Percentiles rank a stretch among this genome's conserved stretches.
Conservation (phyloP, 2,329 filamentous ascomycete genomes). For the Eutypa lata region DNA sequence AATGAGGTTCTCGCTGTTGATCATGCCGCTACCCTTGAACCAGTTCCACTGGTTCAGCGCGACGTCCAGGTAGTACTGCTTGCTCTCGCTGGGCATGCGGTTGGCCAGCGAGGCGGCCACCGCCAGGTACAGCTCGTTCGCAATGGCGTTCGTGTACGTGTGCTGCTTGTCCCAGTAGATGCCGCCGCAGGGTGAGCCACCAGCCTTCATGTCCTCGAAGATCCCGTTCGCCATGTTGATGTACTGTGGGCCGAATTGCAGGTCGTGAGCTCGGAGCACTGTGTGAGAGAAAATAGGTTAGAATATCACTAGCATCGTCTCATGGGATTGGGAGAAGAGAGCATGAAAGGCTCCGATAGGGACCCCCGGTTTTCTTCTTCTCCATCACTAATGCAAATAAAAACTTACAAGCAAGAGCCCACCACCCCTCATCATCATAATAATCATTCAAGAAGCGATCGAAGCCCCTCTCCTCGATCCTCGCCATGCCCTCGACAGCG, state of each 20-base stretch:
- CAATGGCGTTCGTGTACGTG: slow-evolving; percentile 44
- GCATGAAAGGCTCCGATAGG: too few relatives aligned
- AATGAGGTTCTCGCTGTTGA: slow-evolving; percentile 41
- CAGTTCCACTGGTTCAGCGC: slow-evolving; percentile 44
- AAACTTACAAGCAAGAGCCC: slow-evolving; percentile 56
- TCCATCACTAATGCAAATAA: too few relatives aligned
- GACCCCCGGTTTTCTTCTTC: too few relatives aligned
- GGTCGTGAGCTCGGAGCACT: slow-evolving; percentile 35
- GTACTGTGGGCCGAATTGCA: slow-evolving; percentile 38
- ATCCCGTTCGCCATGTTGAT: slow-evolving; percentile 46
- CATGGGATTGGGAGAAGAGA: too few relatives aligned
- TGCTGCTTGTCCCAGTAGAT: slow-evolving; percentile 52
- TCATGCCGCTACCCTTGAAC: slow-evolving; percentile 43
- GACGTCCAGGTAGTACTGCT: slow-evolving; percentile 35
- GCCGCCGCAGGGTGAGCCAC: slow-evolving; percentile 45
- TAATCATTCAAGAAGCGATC: slow-evolving; percentile 48
- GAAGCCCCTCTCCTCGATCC: slow-evolving; percentile 25
- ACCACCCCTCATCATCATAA: slow-evolving; percentile 64
- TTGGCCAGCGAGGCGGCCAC: slow-evolving; percentile 47
- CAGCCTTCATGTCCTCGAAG: slow-evolving; percentile 50
- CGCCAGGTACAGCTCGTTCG: slow-evolving; percentile 50
- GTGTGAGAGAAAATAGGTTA: slow-evolving; percentile 45
- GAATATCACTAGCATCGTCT: too few relatives aligned
- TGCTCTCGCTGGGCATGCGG: slow-evolving; percentile 28
- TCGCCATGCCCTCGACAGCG: slow-evolving; percentile 24